These are phyloP conservation scores for Fonsecaea nubica DNA, from an alignment of 2,329 filamentous ascomycete species.

Conservation along the genomic window DNA sequence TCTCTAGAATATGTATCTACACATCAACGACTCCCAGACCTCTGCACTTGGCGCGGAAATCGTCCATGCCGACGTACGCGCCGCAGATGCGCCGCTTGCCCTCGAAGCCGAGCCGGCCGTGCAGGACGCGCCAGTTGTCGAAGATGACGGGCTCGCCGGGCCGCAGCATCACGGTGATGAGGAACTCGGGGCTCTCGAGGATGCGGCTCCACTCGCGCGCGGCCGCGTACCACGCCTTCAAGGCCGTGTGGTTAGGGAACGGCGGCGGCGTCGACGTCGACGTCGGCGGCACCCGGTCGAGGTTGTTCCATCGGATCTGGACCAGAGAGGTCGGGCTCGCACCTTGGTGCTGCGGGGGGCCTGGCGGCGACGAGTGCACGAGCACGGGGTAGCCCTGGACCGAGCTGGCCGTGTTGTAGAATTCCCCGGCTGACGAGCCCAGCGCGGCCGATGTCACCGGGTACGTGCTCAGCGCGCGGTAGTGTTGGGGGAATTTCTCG, in stretches of 20 bases:
- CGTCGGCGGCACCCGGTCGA: constrained; percentile 75
- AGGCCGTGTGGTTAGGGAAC: constrained; percentile 53
- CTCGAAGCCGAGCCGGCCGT: constrained; percentile 82
- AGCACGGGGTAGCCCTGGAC: constrained; percentile 69
- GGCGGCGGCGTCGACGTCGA: constrained; percentile 50
- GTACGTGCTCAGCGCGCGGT: constrained; percentile 61
- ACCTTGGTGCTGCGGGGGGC: constrained; percentile 11
- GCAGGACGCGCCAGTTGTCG: constrained; percentile 93
- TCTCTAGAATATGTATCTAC: not conserved
- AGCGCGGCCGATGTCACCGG: constrained; percentile 80
- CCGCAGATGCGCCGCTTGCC: constrained; percentile 89
- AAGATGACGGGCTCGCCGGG: constrained; percentile 86
- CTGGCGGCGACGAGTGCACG: constrained; percentile 55
- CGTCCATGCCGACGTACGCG: constrained; percentile 71
- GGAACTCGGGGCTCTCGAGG: constrained; percentile 66
- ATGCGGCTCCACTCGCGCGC: constrained; percentile 76
- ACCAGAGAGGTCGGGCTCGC: constrained; percentile 52
- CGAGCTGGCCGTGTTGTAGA: constrained; percentile 71
- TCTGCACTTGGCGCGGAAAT: constrained; percentile 35
- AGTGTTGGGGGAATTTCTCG: constrained; percentile 62
- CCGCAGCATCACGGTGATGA: constrained; percentile 80
- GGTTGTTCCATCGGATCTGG: constrained; percentile 90
- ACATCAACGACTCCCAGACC: constrained; percentile 26
- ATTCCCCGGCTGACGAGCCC: constrained; percentile 70
- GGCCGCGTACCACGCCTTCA: constrained; percentile 74